A percentile compares a stretch with the other conserved stretches of the same genome.
phyloP scores from a whole-genome alignment of 805 yeast genomes.

The Grigorovia humatica region DNA sequence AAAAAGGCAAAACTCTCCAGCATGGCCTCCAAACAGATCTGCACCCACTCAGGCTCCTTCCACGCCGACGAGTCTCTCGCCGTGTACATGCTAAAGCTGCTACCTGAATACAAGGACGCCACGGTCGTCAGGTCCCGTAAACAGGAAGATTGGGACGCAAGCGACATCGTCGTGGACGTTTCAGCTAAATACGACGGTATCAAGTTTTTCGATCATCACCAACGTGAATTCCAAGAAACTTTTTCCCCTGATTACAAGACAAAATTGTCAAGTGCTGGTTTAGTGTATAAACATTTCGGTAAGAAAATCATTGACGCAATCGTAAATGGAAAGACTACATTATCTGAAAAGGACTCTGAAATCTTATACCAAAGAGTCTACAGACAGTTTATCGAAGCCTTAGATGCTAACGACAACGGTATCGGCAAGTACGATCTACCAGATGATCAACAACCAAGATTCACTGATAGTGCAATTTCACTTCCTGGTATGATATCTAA shows the following conservation, averaged over 20 bases:
- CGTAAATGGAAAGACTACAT: constrained; percentile 29
- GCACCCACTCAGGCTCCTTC: constrained; percentile 88
- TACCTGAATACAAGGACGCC: constrained; percentile 61
- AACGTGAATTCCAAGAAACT: constrained; percentile 74
- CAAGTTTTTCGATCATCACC: constrained; percentile 93
- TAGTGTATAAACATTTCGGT: constrained; percentile 81
- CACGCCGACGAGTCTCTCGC: constrained; percentile 97
- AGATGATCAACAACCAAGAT: constrained; percentile 42
- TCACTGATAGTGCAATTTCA: constrained; percentile 62
- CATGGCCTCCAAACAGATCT: constrained; percentile 41
- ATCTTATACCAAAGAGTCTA: constrained; percentile 69
- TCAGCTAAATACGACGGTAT: constrained; percentile 69
- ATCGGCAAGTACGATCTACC: constrained; percentile 51
- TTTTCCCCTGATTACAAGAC: constrained; percentile 58
- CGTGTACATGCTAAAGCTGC: constrained; percentile 65
- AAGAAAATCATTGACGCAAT: constrained; percentile 47
- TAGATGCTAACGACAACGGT: constrained; percentile 96
- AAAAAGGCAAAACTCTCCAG: constrained; percentile 9
- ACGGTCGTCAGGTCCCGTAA: constrained; percentile 74
- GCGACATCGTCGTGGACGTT: constrained; percentile 93
- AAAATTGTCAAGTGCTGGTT: constrained; percentile 87
- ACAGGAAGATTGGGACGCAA: constrained; percentile 67
- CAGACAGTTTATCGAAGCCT: constrained; percentile 75
- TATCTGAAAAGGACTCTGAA: constrained; percentile 37
- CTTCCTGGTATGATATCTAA: constrained; percentile 69